Evolutionary conservation across 768 basidiomycete species (phyloP), one percentile per base, ranked within the genome.

Genomic region (Amyloporia xantha): DNA sequence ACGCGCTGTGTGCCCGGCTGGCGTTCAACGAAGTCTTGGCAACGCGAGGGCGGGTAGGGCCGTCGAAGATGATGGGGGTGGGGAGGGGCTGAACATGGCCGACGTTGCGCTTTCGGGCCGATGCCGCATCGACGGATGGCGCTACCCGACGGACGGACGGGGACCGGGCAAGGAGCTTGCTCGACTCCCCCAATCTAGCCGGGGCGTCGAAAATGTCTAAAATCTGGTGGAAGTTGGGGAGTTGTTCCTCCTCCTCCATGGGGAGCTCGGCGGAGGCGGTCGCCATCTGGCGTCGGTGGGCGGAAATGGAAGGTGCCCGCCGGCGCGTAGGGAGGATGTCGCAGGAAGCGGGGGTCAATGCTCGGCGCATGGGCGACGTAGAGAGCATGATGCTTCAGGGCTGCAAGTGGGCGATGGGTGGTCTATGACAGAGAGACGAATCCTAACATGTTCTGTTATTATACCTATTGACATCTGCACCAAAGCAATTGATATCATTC

Each of bases 131-230:
- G 36, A 40, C 24, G 24, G 62, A 28, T 17, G 67, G 68, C 37
- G 58, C 46, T 12, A 66, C 59, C 56, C 44, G 47, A 19, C 41
- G 36, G n/a, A 17, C 10, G 1, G 51, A 47, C 33, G 39, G 51
- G 49, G 42, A 52, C 15, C 39, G 47, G 25, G 36, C 38, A 44
- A 64, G 41, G 56, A 64, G 49, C 46, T 57, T 51, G 50, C 56
- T 63, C 25, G 64, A 68, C 51, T 69, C 70, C 17, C 68, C 65
- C 19, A 74, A 68, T 25, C 62, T 62, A 27, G 62, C 61, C 1
- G 76, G 73, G 20, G 68, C 76, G 50, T 79, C 76, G 56, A 77
- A 76, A 50, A 79, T 76, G 58, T 78, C 77, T 52, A 73, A 70
- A 41, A 75, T 73, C 37, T 50, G 47, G 56, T 54, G 9, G 57